These are phyloP conservation scores for Boletus vinaceobasis DNA, from an alignment of 768 basidiomycete genomes.

Conservation along the genomic window DNA sequence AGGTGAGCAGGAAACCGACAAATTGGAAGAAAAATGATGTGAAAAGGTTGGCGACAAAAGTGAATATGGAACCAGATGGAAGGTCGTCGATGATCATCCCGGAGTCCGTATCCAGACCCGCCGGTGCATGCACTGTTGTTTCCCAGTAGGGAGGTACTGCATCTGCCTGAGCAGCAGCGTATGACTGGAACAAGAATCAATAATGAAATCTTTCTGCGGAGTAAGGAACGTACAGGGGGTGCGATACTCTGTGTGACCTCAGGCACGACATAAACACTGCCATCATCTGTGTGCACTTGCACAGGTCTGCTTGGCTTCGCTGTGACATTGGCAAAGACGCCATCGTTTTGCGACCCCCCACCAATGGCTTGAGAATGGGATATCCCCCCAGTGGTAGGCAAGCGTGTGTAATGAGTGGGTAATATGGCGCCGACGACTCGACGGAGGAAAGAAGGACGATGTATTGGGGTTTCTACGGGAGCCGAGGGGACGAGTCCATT, in stretches of 20 bases:
- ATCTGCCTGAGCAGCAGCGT: constrained; percentile 83
- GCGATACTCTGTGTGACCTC: constrained; percentile 79
- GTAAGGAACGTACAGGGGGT: constrained; percentile 67
- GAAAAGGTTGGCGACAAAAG: constrained; percentile 77
- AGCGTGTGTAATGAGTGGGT: constrained; percentile 60
- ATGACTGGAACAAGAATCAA: constrained; percentile 51
- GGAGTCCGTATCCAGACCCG: constrained; percentile 43
- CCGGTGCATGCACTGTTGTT: constrained; percentile 85
- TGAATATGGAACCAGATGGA: constrained; percentile 71
- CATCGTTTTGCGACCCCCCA: constrained; percentile 80
- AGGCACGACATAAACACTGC: constrained; percentile 61
- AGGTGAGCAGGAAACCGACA: constrained; percentile 88
- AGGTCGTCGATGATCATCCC: constrained; percentile 91
- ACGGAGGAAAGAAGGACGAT: constrained; percentile 52
- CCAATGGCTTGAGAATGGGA: constrained; percentile 41
- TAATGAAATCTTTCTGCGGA: background rate
- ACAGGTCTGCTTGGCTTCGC: constrained; percentile 69
- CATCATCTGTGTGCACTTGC: constrained; percentile 49
- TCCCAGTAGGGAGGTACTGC: constrained; percentile 97
- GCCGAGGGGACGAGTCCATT: constrained; percentile 61
- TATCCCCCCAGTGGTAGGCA: constrained; percentile 41
- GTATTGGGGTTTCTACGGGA: constrained; percentile 34
- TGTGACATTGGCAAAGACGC: constrained; percentile 91
- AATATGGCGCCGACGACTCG: constrained; percentile 55
- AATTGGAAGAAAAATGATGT: constrained; percentile 97